Evolutionary conservation across 768 basidiomycete genomes (phyloP).

Genomic region (Collybia sp.): DNA sequence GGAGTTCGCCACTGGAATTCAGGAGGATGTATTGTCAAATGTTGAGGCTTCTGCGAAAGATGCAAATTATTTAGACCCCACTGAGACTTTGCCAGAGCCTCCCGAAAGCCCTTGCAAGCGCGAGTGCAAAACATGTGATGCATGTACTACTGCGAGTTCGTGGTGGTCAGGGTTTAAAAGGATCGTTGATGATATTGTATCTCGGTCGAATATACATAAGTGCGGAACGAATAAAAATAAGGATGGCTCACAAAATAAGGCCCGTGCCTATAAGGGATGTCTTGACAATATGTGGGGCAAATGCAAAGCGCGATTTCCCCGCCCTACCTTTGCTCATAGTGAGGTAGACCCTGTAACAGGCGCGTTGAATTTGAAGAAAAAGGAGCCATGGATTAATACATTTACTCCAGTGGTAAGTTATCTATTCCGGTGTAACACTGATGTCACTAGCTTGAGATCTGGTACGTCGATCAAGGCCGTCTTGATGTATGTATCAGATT

Average conservation of each 20-base stretch:
- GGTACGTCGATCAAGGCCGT: conserved; percentile 30
- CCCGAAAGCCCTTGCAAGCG: not conserved
- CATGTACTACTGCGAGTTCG: conserved; percentile 9
- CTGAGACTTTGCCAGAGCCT: not conserved
- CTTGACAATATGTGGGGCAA: conserved; percentile 19
- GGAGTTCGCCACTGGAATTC: conserved; percentile 21
- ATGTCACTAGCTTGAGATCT: conserved; percentile 25
- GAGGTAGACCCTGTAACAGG: conserved; percentile 21
- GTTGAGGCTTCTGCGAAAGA: conserved; percentile 1
- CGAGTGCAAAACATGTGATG: conserved; percentile 5
- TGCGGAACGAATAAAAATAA: conserved; percentile 14
- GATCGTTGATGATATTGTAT: conserved; percentile 21
- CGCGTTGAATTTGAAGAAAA: conserved; percentile 21
- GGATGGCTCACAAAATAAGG: conserved; percentile 6
- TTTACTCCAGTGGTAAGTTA: conserved; percentile 20
- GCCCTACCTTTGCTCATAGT: conserved; percentile 4
- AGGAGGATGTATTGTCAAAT: conserved; percentile 9
- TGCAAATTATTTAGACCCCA: conserved; percentile 5
- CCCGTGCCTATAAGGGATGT: conserved; percentile 13
- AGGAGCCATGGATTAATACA: conserved; percentile 27
- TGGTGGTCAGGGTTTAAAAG: conserved; percentile 15
- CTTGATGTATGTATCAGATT: conserved; percentile 29
- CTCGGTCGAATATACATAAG: conserved; percentile 22
- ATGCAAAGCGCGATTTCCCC: conserved; percentile 30
- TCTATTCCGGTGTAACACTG: conserved; percentile 28